Conservation (phyloP, 805 yeast genomes). For the Sugiyamaella boreocaroliniensis region DNA sequence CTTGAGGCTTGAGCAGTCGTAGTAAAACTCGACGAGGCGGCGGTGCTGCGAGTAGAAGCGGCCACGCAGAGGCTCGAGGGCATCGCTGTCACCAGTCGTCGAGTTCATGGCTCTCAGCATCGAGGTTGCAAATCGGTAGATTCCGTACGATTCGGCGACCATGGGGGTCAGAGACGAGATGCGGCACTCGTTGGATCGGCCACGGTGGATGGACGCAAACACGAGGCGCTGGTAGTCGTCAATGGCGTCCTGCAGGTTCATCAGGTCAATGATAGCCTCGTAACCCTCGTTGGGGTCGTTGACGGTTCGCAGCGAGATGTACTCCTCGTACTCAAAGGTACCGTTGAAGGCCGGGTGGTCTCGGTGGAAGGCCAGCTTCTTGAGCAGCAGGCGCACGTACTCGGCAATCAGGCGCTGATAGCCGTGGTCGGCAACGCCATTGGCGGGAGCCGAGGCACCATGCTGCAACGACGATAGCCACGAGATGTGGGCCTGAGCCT, state of each 20-base stretch:
- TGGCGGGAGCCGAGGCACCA: slow-evolving; percentile 33
- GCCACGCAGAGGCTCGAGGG: slow-evolving; percentile 64
- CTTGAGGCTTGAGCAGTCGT: slow-evolving; percentile 81
- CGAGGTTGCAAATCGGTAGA: slow-evolving; percentile 78
- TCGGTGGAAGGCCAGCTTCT: slow-evolving; percentile 75
- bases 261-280: slow-evolving; percentile 77
- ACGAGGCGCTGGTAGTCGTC: slow-evolving; percentile 72
- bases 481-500: slow-evolving; percentile 69
- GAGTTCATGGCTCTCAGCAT: slow-evolving; percentile 86
- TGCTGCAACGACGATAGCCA: slow-evolving; percentile 73
- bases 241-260: slow-evolving; percentile 77
- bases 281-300: slow-evolving; percentile 95
- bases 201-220: slow-evolving; percentile 61
- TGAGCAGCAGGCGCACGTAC: slow-evolving; percentile 61
- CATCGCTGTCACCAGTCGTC: slow-evolving; percentile 66
- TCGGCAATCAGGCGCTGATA: slow-evolving; percentile 72
- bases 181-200: slow-evolving; percentile 61
- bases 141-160: slow-evolving; percentile 87
- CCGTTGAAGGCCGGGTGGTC: slow-evolving; percentile 88
- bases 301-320: slow-evolving; percentile 76
- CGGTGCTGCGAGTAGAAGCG: slow-evolving; percentile 66
- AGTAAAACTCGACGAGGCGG: slow-evolving; percentile 72
- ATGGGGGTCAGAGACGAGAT: slow-evolving; percentile 84
- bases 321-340: slow-evolving; percentile 92
- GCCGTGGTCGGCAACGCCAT: slow-evolving; percentile 21